Conservation (phyloP, 371 early-diverging fungal genomes). For the Fennellomyces sp. region DNA sequence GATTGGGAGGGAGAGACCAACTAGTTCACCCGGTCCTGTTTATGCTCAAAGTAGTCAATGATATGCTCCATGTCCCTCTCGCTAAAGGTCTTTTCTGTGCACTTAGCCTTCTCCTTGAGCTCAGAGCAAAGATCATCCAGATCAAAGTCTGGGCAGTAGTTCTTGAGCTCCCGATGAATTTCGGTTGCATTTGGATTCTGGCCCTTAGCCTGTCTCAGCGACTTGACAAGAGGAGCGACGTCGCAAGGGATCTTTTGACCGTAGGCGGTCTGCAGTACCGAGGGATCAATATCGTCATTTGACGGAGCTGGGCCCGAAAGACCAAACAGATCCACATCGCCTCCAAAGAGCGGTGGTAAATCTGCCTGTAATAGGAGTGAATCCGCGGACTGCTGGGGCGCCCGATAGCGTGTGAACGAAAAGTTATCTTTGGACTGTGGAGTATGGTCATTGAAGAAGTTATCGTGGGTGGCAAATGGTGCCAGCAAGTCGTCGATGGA, state of each 20-base stretch:
- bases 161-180: constrained; percentile 16
- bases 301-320: constrained; percentile 26
- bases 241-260: neutral
- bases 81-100: neutral
- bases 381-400: constrained; percentile 15
- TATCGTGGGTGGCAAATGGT: constrained; percentile 36
- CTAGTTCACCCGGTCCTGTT: neutral
- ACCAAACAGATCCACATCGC: constrained; percentile 27
- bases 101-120: constrained; percentile 20
- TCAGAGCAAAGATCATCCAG: constrained; percentile 27
- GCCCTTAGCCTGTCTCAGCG: constrained; percentile 14
- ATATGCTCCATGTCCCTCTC: constrained; percentile 7
- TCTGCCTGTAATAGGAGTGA: constrained; percentile 26
- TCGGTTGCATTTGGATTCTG: constrained; percentile 25
- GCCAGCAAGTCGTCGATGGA: neutral
- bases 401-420: constrained; percentile 29
- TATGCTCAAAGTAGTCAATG: constrained; percentile 8
- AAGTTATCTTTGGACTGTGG: constrained; percentile 19
- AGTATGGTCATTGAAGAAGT: no score
- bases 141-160: constrained; percentile 28
- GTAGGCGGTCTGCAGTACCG: neutral
- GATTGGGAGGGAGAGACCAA: neutral
- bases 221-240: neutral
- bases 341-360: constrained; percentile 31
- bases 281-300: constrained; percentile 3